Conservation (phyloP, 352 stramenopile genomes). For the Aphanomyces cochlioides region DNA sequence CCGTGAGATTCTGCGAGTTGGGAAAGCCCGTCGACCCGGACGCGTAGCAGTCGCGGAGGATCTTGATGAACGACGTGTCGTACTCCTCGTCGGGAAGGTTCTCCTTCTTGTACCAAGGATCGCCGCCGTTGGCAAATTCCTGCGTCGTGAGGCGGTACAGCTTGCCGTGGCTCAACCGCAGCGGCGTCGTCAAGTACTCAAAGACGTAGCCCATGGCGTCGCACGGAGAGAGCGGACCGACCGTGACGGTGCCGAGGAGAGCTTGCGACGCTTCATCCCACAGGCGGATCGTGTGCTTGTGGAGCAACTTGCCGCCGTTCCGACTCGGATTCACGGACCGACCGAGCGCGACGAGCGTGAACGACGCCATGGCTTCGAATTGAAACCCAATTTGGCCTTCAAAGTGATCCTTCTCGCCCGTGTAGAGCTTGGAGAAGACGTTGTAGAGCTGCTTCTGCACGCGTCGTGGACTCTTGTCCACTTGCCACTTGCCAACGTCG, state of each 20-base stretch:
- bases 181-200: constrained; percentile 49
- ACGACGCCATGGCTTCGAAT: constrained; percentile 80
- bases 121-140: constrained; percentile 81
- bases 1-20: constrained; percentile 82
- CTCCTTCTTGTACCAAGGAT: constrained; percentile 88
- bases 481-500: constrained; percentile 52
- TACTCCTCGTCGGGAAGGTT: constrained; percentile 85
- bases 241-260: constrained; percentile 57
- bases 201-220: constrained; percentile 73
- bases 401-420: constrained; percentile 85
- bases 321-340: constrained; percentile 68
- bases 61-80: constrained; percentile 81
- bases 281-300: constrained; percentile 70
- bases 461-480: constrained; percentile 45
- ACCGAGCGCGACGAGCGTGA: constrained; percentile 74
- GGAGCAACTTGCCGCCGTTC: constrained; percentile 58
- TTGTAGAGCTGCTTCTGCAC: constrained; percentile 75
- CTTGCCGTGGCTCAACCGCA: constrained; percentile 73
- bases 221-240: constrained; percentile 60
- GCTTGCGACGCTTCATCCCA: constrained; percentile 80
- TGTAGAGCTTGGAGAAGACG: constrained; percentile 85
- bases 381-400: constrained; percentile 87
- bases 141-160: constrained; percentile 84
- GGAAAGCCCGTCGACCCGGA: constrained; percentile 77
- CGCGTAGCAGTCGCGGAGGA: constrained; percentile 81